phyloP scores from a whole-genome alignment of 2,329 filamentous ascomycete species.

The Alternaria sp. region DNA sequence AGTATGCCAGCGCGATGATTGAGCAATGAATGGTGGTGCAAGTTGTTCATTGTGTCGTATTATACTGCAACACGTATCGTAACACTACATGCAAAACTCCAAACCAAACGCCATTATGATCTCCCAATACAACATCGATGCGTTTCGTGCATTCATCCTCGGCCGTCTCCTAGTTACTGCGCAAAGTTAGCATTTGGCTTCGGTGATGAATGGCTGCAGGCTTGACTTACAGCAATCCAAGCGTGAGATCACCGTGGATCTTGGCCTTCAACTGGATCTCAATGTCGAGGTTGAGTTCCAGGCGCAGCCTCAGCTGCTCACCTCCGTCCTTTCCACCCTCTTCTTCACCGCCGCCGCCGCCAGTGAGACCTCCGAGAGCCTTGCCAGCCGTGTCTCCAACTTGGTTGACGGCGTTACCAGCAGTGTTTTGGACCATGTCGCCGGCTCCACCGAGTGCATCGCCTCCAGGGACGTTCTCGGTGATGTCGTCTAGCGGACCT shows the following conservation, averaged over 20 bases:
- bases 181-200: slow-evolving; percentile 20
- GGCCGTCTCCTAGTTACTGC: slow-evolving; percentile 36
- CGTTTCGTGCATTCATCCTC: slow-evolving; percentile 24
- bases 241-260: slow-evolving; percentile 68
- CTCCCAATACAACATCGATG: slow-evolving; percentile 7
- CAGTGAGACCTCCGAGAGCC: slow-evolving; percentile 56
- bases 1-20: not conserved
- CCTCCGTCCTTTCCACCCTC: slow-evolving; percentile 45
- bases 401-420: slow-evolving; percentile 57
- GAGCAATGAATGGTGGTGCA: not conserved
- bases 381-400: slow-evolving; percentile 52
- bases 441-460: slow-evolving; percentile 60
- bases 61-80: slow-evolving; percentile 25
- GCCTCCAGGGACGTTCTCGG: slow-evolving; percentile 60
- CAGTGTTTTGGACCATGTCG: slow-evolving; percentile 64
- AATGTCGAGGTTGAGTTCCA: slow-evolving; percentile 68
- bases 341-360: slow-evolving; percentile 48
- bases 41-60: slow-evolving; percentile 19
- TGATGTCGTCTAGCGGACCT: slow-evolving; percentile 62
- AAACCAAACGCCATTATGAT: slow-evolving; percentile 34
- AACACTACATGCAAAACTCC: slow-evolving; percentile 28
- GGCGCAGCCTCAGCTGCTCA: slow-evolving; percentile 61
- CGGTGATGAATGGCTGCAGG: too few species aligned
- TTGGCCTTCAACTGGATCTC: slow-evolving; percentile 70
- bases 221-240: slow-evolving; percentile 58